Evolutionary conservation across 192 early-diverging fungal genomes (phyloP).

Genomic region (Coemansia sp.): DNA sequence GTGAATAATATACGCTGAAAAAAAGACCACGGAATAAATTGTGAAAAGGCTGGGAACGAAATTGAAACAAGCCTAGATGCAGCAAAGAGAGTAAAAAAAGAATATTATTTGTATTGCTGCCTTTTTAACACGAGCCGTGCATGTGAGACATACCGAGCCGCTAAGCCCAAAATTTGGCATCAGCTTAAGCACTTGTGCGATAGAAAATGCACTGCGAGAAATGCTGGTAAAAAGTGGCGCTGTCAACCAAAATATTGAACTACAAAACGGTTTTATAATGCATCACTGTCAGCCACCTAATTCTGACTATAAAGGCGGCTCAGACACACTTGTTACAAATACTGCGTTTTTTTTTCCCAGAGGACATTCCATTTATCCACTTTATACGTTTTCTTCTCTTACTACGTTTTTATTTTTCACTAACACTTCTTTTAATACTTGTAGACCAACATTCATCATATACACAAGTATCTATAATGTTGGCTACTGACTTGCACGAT

Average conservation of each 20-base stretch:
- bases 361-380: background rate
- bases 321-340: background rate
- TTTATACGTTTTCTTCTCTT: background rate
- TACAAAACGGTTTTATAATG: background rate
- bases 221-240: background rate
- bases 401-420: background rate
- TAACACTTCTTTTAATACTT: background rate
- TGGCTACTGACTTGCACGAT: background rate
- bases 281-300: background rate
- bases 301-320: background rate
- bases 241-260: background rate
- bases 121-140: too few relatives aligned
- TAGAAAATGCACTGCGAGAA: background rate
- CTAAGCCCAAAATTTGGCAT: background rate
- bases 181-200: too few relatives aligned
- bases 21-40: background rate
- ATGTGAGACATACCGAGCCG: background rate
- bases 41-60: background rate
- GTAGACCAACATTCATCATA: background rate
- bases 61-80: background rate
- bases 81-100: background rate
- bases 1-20: background rate
- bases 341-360: background rate
- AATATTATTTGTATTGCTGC: background rate
- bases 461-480: slow-evolving; percentile 3